Percentiles rank a stretch among this genome's conserved stretches.
These are phyloP conservation scores for Claviceps purpurea DNA, from an alignment of 2,329 filamentous ascomycete genomes.

Conservation along the genomic window DNA sequence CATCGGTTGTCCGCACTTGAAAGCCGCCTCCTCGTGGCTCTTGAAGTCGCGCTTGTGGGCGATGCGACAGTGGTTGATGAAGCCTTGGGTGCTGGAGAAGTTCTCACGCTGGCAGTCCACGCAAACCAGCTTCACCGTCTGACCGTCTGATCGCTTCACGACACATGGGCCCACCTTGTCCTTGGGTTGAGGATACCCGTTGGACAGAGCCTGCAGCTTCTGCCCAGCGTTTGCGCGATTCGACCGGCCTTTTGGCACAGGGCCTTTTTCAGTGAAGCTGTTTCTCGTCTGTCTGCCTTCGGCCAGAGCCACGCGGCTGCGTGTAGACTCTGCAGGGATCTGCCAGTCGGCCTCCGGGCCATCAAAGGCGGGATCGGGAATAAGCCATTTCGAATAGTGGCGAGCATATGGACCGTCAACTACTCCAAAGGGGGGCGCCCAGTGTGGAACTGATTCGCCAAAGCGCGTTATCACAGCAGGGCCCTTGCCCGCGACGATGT, in stretches of 20 bases:
- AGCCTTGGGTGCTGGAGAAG: constrained; percentile 95
- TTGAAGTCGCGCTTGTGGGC: constrained; percentile 88
- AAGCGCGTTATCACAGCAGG: constrained; percentile 48
- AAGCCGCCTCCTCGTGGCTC: constrained; percentile 86
- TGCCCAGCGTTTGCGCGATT: constrained; percentile 39
- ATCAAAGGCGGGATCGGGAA: constrained; percentile 80
- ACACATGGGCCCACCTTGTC: constrained; percentile 74
- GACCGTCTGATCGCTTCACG: constrained; percentile 72
- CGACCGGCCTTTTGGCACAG: constrained; percentile 36
- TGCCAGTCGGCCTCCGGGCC: constrained; percentile 40
- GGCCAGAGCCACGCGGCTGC: constrained; percentile 29
- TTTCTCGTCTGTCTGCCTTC: constrained; percentile 74
- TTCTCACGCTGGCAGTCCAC: constrained; percentile 77
- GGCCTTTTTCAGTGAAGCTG: constrained; percentile 36
- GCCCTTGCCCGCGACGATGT: constrained; percentile 63
- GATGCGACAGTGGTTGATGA: constrained; percentile 97
- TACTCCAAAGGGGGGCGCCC: constrained; percentile 81
- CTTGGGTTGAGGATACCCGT: constrained; percentile 59
- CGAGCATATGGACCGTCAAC: constrained; percentile 84
- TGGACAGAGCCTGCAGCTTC: constrained; percentile 56
- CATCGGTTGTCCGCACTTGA: constrained; percentile 73
- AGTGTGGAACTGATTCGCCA: constrained; percentile 55
- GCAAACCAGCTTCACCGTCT: constrained; percentile 83
- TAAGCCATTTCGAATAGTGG: constrained; percentile 91
- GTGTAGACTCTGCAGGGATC: constrained; percentile 26